phyloP scores from a whole-genome alignment of 345 rosid genomes.

The Pseudoturritis turrita region DNA sequence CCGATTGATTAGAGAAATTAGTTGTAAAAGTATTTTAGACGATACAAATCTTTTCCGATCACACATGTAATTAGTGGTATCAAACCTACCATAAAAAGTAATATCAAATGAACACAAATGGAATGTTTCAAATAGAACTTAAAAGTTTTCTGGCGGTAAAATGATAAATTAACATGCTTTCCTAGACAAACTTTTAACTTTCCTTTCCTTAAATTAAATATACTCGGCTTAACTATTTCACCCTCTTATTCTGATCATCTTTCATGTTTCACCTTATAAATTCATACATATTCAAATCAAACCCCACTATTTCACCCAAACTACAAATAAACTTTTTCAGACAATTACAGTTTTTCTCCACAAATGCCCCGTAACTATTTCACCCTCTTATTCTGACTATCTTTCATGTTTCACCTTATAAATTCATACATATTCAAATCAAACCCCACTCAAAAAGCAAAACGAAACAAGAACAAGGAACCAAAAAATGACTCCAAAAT shows the following conservation, averaged over 20 bases:
- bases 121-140: constrained; percentile 11
- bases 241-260: background rate
- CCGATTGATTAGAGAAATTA: background rate
- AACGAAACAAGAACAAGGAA: background rate
- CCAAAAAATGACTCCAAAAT: background rate
- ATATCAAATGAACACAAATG: background rate
- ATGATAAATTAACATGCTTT: constrained; percentile 4
- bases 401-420: background rate
- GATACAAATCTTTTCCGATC: background rate
- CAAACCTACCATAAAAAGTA: background rate
- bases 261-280: background rate
- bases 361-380: background rate
- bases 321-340: background rate
- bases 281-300: constrained; percentile 1
- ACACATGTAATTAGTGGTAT: background rate
- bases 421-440: background rate
- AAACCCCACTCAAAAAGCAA: constrained; percentile 18
- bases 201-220: background rate
- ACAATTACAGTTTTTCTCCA: background rate
- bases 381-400: background rate
- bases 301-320: constrained; percentile 23
- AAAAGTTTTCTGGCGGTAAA: constrained; percentile 19
- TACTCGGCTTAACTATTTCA: too few relatives aligned
- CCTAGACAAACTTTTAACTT: background rate
- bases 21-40: background rate